phyloP scores from a whole-genome alignment of 2,329 filamentous ascomycete genomes.

The Raffaelea ambrosiae region DNA sequence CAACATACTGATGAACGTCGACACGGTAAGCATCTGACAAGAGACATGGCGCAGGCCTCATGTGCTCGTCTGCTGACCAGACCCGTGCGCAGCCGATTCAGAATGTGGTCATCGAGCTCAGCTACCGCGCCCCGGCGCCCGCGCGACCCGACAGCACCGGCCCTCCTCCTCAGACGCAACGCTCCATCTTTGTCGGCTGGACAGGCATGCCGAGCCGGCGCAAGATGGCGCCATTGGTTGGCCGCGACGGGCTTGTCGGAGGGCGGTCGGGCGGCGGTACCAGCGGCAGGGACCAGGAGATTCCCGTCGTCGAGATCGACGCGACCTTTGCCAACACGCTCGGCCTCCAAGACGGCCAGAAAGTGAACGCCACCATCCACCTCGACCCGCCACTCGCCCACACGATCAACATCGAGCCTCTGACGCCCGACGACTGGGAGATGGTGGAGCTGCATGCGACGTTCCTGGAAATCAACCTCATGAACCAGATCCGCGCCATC shows the following conservation, averaged over 20 bases:
- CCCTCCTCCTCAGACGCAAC: slow-evolving; percentile 21
- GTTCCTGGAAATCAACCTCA: slow-evolving; percentile 87
- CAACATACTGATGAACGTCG: slow-evolving; percentile 76
- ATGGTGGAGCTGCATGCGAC: slow-evolving; percentile 96
- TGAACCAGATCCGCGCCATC: slow-evolving; percentile 85
- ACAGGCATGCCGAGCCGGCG: slow-evolving; percentile 95
- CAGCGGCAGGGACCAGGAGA: slow-evolving; percentile 58
- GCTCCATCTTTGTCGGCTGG: slow-evolving; percentile 86
- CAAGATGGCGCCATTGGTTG: slow-evolving; percentile 63
- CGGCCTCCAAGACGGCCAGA: slow-evolving; percentile 73
- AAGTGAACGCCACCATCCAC: slow-evolving; percentile 64
- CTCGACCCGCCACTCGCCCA: slow-evolving; percentile 85
- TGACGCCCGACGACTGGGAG: slow-evolving; percentile 96
- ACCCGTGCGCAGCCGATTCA: slow-evolving; percentile 65
- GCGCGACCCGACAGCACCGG: slow-evolving; percentile 32
- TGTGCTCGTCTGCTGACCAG: background rate
- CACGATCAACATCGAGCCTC: slow-evolving; percentile 91
- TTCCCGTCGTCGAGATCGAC: slow-evolving; percentile 76
- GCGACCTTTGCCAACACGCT: slow-evolving; percentile 71
- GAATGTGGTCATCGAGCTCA: slow-evolving; percentile 92
- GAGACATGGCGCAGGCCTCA: too few relatives aligned
- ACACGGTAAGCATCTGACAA: slow-evolving; percentile 51
- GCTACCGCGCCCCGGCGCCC: slow-evolving; percentile 54
- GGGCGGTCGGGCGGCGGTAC: slow-evolving; percentile 18
- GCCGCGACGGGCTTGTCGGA: slow-evolving; percentile 62